phyloP scores from a whole-genome alignment of 176 grass and related monocot genomes.

The Puya raimondii region DNA sequence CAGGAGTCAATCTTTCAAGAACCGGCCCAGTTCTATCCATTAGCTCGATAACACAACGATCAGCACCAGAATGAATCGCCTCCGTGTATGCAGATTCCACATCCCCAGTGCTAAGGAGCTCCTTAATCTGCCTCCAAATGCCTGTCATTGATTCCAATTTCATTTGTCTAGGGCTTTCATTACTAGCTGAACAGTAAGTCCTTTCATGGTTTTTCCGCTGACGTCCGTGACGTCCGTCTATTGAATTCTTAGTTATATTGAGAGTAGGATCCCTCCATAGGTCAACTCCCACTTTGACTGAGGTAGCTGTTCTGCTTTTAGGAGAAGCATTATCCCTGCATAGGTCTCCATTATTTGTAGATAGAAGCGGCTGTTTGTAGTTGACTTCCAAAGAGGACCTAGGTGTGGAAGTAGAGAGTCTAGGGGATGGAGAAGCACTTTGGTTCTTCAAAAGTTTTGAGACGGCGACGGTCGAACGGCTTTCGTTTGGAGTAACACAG shows the following conservation, averaged over 20 bases:
- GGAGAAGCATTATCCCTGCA: slow-evolving; percentile 6
- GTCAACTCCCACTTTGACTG: neutral
- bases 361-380: slow-evolving; percentile 9
- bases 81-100: slow-evolving; percentile 65
- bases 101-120: slow-evolving; percentile 33
- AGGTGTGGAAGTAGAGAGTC: slow-evolving; percentile 8
- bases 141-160: slow-evolving; percentile 18
- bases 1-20: slow-evolving; percentile 58
- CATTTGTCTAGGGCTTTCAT: slow-evolving; percentile 18
- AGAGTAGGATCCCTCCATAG: neutral
- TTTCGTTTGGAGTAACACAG: slow-evolving; percentile 63
- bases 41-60: slow-evolving; percentile 47
- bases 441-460: slow-evolving; percentile 39
- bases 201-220: slow-evolving; percentile 4
- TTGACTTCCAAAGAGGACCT: slow-evolving; percentile 3
- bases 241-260: neutral
- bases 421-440: slow-evolving; percentile 14
- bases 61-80: slow-evolving; percentile 51
- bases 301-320: slow-evolving; percentile 11
- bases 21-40: slow-evolving; percentile 95
- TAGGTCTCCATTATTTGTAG: slow-evolving; percentile 9
- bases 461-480: slow-evolving; percentile 37
- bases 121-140: slow-evolving; percentile 25
- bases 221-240: no score
- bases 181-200: slow-evolving; percentile 22